Evolutionary conservation across 2,329 filamentous ascomycete species (phyloP), one percentile per base, ranked within the genome.

Genomic region (Trichoderma semiorbis): DNA sequence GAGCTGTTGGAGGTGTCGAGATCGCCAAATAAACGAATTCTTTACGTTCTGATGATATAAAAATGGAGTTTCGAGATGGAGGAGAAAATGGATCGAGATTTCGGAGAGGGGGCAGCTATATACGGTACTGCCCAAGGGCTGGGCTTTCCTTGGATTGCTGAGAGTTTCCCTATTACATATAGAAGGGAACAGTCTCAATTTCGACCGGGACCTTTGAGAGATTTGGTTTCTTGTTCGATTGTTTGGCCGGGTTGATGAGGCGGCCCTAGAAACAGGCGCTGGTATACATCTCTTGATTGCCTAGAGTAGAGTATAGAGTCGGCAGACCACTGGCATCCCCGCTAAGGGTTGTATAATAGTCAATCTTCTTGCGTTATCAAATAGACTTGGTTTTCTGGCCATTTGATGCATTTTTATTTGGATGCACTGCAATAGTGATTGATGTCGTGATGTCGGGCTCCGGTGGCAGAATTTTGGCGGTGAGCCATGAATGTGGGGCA

Each of bases 1-100:
- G 91, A 70, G 93, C 92, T 66, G 89, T 87, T 16, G 91, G 91
- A n/a, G 92, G 92, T 83, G 90, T 14, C 4, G 30, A 60, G 30
- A 60, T 70, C 14, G 58, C 68, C 60, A 70, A 70, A 70, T 70
- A 70, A 64, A 70, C 30, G 39, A 57, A n/a, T 30, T 47, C 12
- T 36, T 70, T 14, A 70, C 43, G 50, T 57, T 58, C 26, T 64
- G 57, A 69, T 32, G 68, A 70, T n/a, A 47, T n/a, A 64, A 63
- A 69, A 70, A 55, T 24, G 68, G 68, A 53, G 61, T 21, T 39
- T 64, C 18, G 60, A 36, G 32, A 30, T 12, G 43, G 65, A 47
- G 36, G 50, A 39, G 21, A 64, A 65, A 67, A 71, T 71, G 70
- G 70, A 55, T 39, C 26, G 63, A 61, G 70, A 61, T 71, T 66